These are phyloP conservation scores for Mycotypha africana DNA, from an alignment of 371 early-diverging fungal species.

Conservation along the genomic window DNA sequence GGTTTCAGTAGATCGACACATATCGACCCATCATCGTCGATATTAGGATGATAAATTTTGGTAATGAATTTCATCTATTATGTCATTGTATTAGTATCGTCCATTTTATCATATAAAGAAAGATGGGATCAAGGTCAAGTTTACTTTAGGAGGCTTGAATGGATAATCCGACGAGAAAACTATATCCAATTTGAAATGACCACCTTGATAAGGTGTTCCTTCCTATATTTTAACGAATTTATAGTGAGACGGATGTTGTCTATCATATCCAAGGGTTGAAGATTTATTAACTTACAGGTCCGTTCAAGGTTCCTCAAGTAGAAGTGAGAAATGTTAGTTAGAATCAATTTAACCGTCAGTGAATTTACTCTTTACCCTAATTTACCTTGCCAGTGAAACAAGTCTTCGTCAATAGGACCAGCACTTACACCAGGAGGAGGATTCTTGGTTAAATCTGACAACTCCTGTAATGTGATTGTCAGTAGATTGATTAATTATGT, in stretches of 20 bases:
- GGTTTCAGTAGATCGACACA: conserved; percentile 77
- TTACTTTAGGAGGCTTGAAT: conserved; percentile 87
- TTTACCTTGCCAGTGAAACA: conserved; percentile 78
- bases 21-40: conserved; percentile 81
- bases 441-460: conserved; percentile 61
- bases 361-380: neutral
- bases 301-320: conserved; percentile 20
- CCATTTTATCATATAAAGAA: neutral
- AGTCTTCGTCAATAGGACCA: conserved; percentile 63
- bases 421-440: conserved; percentile 64
- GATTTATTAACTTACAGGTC: conserved; percentile 29
- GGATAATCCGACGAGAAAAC: conserved; percentile 85
- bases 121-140: too few species aligned
- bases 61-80: conserved; percentile 75
- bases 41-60: conserved; percentile 92
- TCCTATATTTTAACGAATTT: conserved; percentile 9
- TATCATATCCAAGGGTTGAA: too few species aligned
- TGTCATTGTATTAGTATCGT: neutral
- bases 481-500: neutral
- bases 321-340: neutral
- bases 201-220: conserved; percentile 78
- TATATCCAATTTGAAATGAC: conserved; percentile 78
- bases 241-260: too few species aligned
- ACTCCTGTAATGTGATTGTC: conserved; percentile 62
- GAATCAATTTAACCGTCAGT: neutral